Conservation (phyloP, 108 stramenopile genomes). For the Stephanodiscus minutulus region DNA sequence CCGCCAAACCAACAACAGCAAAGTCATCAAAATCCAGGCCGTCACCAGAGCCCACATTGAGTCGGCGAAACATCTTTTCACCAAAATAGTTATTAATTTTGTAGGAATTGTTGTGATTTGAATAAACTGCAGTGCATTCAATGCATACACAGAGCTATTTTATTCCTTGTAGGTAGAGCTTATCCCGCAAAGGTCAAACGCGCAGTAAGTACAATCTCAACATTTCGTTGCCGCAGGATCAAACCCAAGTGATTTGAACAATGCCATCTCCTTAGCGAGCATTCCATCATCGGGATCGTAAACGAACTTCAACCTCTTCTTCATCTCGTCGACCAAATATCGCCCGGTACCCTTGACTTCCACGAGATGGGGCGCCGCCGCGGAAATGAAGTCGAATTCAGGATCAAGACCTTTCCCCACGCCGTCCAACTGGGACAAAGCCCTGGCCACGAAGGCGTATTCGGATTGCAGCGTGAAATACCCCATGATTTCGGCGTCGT, state of each 20-base stretch:
- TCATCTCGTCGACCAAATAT: constrained; percentile 73
- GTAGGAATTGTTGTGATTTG: too few species aligned
- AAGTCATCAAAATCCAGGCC: too few species aligned
- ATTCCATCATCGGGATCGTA: constrained; percentile 44
- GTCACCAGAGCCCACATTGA: too few species aligned
- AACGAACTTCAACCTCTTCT: constrained; percentile 46
- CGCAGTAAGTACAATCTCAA: too few species aligned
- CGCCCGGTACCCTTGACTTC: constrained; percentile 78
- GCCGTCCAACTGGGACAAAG: constrained; percentile 85
- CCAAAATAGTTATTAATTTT: too few species aligned
- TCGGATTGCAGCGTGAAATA: constrained; percentile 84
- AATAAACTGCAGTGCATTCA: too few species aligned
- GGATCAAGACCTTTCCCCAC: constrained; percentile 79
- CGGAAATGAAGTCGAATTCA: constrained; percentile 86
- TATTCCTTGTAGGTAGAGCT: too few species aligned
- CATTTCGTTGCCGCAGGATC: constrained; percentile 3
- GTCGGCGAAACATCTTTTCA: too few species aligned
- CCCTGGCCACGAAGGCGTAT: constrained; percentile 88
- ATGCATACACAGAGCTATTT: too few species aligned
- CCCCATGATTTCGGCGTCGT: constrained; percentile 79
- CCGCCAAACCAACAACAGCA: too few species aligned
- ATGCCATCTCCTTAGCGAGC: constrained; percentile 39
- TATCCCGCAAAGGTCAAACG: too few species aligned
- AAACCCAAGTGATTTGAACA: constrained; percentile 47
- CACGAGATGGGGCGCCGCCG: constrained; percentile 76